phyloP scores from a whole-genome alignment of 2,329 filamentous ascomycete genomes.

The Celoporthe dispersa region DNA sequence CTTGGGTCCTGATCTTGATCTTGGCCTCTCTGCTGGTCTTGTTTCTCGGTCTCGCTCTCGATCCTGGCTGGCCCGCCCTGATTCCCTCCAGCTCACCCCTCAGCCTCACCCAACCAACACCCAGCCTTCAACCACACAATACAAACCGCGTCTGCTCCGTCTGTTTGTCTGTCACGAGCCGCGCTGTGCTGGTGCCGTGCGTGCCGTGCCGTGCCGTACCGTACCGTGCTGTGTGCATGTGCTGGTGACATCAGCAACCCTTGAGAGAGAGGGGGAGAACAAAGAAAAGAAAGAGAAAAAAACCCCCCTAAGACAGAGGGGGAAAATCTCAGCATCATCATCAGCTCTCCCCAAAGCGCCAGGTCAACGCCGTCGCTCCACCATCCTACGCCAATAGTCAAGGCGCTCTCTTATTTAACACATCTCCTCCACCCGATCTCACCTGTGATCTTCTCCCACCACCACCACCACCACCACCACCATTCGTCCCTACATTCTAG shows the following conservation, averaged over 20 bases:
- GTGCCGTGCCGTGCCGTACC: neutral
- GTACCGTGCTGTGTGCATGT: neutral
- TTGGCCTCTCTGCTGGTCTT: neutral
- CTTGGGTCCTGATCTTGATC: neutral
- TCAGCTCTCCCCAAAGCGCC: neutral
- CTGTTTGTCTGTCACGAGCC: neutral
- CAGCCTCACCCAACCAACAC: neutral
- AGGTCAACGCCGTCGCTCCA: neutral
- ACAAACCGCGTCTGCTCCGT: neutral
- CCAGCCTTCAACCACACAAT: neutral
- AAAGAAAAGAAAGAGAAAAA: neutral
- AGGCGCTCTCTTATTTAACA: slow-evolving; percentile 1
- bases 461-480: neutral
- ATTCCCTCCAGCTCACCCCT: neutral
- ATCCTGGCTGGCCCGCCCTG: neutral
- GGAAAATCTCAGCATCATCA: neutral
- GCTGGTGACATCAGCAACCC: neutral
- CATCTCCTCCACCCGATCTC: slow-evolving; percentile 7
- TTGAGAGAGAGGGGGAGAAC: neutral
- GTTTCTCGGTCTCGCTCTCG: neutral
- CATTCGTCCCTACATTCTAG: neutral
- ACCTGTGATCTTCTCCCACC: neutral
- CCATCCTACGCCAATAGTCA: neutral
- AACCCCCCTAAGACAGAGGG: neutral
- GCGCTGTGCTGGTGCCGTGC: neutral